Evolutionary conservation across 108 stramenopile species (phyloP).

Genomic region (Skeletonema costatum): DNA sequence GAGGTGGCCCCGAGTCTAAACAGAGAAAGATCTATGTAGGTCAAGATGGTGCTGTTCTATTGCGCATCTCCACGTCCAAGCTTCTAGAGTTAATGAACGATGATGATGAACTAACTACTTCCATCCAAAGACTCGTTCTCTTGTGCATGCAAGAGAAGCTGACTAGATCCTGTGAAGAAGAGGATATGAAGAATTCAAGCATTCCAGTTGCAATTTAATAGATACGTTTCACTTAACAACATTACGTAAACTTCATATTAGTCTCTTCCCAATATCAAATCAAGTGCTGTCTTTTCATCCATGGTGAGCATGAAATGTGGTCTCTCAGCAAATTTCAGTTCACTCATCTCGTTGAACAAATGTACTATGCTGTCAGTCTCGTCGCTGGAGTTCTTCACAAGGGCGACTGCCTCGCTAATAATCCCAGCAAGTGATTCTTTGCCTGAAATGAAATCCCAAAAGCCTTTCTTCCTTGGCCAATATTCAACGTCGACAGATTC

Average conservation of each 20-base stretch:
- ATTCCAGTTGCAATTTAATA: background rate
- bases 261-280: slow-evolving; percentile 19
- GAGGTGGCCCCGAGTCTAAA: background rate
- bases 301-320: slow-evolving; percentile 36
- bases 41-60: slow-evolving; percentile 31
- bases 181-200: background rate
- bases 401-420: background rate
- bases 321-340: slow-evolving; percentile 17
- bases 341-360: background rate
- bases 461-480: slow-evolving; percentile 50
- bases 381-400: background rate
- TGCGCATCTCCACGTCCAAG: slow-evolving; percentile 38
- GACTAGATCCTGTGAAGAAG: background rate
- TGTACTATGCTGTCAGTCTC: background rate
- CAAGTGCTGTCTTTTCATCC: slow-evolving; percentile 34
- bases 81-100: slow-evolving; percentile 36
- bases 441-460: background rate
- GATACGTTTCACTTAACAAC: background rate
- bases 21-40: slow-evolving; percentile 6
- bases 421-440: background rate
- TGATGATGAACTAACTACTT: slow-evolving; percentile 37
- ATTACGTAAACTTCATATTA: background rate
- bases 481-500: slow-evolving; percentile 48
- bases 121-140: slow-evolving; percentile 40
- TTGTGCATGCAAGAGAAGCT: slow-evolving; percentile 46